Evolutionary conservation across 192 early-diverging fungal genomes (phyloP).

Genomic region (Chytriomyces sp.): DNA sequence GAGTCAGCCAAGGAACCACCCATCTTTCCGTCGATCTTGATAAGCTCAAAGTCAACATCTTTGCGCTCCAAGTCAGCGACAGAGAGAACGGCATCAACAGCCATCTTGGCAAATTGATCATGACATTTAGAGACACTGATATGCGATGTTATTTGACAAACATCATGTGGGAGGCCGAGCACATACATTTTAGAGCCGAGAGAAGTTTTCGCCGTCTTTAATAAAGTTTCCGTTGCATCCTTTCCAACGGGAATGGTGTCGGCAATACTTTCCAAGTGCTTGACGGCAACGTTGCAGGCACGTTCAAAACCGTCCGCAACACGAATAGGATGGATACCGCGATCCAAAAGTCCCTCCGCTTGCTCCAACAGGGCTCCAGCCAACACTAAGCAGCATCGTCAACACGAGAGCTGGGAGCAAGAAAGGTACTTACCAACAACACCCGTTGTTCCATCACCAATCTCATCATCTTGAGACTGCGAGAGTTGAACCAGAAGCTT

Average conservation of each 20-base stretch:
- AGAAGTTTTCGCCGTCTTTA: conserved; percentile 95
- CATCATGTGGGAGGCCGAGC: background rate
- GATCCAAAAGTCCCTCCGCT: conserved; percentile 90
- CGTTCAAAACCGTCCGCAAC: conserved; percentile 98
- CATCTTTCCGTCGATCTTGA: conserved; percentile 99
- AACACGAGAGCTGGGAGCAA: too few species aligned
- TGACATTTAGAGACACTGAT: conserved; percentile 96
- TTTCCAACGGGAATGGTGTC: conserved; percentile 86
- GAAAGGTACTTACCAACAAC: conserved; percentile 78
- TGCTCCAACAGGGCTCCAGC: conserved; percentile 98
- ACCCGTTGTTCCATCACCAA: conserved; percentile 99
- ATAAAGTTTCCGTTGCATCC: conserved; percentile 79
- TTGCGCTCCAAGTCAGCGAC: conserved; percentile 98
- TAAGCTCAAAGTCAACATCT: conserved; percentile 99
- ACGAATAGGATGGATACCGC: conserved; percentile 98
- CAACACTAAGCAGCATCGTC: conserved; percentile 66
- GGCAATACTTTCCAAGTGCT: conserved; percentile 87
- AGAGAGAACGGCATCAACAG: conserved; percentile 95
- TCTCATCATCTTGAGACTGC: conserved; percentile 99
- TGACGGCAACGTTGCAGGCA: conserved; percentile 93
- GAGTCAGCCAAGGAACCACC: conserved; percentile 96
- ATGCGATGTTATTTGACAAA: background rate
- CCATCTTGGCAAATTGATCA: conserved; percentile 96
- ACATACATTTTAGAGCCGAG: conserved; percentile 97
- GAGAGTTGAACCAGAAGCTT: conserved; percentile 97